Percentiles rank a stretch among this genome's conserved stretches.
Evolutionary conservation across 2,329 filamentous ascomycete genomes (phyloP).

Genomic region (Epichloe brachyelytri): DNA sequence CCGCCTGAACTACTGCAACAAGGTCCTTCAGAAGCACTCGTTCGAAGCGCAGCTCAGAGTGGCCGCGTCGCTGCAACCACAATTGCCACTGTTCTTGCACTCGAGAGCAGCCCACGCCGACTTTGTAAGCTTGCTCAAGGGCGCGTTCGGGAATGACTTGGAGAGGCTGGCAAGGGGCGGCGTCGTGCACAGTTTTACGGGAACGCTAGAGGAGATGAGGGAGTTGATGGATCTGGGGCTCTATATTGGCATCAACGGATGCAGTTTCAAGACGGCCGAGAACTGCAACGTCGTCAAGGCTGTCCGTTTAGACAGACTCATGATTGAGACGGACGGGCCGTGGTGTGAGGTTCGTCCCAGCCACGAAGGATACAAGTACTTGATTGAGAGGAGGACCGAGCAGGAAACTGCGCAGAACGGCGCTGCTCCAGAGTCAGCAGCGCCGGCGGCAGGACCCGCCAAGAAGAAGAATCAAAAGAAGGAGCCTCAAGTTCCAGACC

Average conservation of each 20-base stretch:
- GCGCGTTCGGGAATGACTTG: slow-evolving; percentile 42
- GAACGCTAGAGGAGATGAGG: slow-evolving; percentile 71
- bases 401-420: slow-evolving; percentile 15
- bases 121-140: slow-evolving; percentile 60
- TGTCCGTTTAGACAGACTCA: slow-evolving; percentile 66
- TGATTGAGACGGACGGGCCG: slow-evolving; percentile 94
- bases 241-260: slow-evolving; percentile 92
- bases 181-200: slow-evolving; percentile 92
- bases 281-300: slow-evolving; percentile 76
- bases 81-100: slow-evolving; percentile 83
- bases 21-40: slow-evolving; percentile 67
- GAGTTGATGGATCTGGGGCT: slow-evolving; percentile 69
- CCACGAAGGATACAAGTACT: slow-evolving; percentile 70
- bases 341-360: slow-evolving; percentile 92
- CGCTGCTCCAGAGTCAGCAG: slow-evolving; percentile 5
- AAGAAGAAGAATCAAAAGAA: slow-evolving; percentile 40
- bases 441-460: slow-evolving; percentile 10
- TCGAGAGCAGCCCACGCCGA: slow-evolving; percentile 77
- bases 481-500: slow-evolving; percentile 52
- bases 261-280: slow-evolving; percentile 86
- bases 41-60: slow-evolving; percentile 75
- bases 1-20: slow-evolving; percentile 68
- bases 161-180: slow-evolving; percentile 59
- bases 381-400: slow-evolving; percentile 30
- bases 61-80: slow-evolving; percentile 53